phyloP scores from a whole-genome alignment of 2,329 filamentous ascomycete genomes.

The Phyllachora maydis region DNA sequence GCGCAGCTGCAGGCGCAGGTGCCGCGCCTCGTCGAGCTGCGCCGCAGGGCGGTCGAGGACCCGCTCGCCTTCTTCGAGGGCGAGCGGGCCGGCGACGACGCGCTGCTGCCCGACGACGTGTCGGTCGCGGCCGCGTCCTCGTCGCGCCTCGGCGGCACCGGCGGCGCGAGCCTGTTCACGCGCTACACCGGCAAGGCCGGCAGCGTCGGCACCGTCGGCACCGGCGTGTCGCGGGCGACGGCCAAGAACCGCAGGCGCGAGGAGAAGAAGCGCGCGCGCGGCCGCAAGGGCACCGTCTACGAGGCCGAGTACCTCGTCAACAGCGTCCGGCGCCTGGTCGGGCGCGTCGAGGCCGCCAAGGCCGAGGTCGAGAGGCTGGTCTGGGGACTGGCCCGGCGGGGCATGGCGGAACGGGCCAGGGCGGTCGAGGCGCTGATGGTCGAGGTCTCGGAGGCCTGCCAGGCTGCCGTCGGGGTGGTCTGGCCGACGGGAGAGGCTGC shows the following conservation, averaged over 20 bases:
- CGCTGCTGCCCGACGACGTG: constrained; percentile 83
- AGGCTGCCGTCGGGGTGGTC: constrained; percentile 46
- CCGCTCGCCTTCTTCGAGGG: constrained; percentile 81
- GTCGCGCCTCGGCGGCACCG: constrained; percentile 63
- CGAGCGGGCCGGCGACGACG: constrained; percentile 38
- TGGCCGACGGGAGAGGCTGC: constrained; percentile 21
- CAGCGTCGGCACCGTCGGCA: constrained; percentile 26
- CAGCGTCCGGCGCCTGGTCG: constrained; percentile 63
- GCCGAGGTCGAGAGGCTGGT: constrained; percentile 57
- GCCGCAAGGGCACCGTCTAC: constrained; percentile 93
- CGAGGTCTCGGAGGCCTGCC: constrained; percentile 55
- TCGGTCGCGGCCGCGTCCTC: constrained; percentile 70
- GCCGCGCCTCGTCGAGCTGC: constrained; percentile 65
- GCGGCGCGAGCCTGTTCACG: constrained; percentile 61
- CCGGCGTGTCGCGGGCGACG: constrained; percentile 56
- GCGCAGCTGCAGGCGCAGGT: constrained; percentile 68
- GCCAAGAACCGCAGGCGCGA: constrained; percentile 76
- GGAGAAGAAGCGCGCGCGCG: constrained; percentile 83
- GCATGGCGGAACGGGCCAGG: constrained; percentile 72
- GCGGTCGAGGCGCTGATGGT: constrained; percentile 54
- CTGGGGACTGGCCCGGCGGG: constrained; percentile 54
- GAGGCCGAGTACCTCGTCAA: constrained; percentile 95
- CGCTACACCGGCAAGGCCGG: constrained; percentile 8
- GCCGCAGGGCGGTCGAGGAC: constrained; percentile 61
- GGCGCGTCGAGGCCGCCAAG: constrained; percentile 54